Conservation (phyloP, 1,284 basidiomycete genomes). For the Leucoagaricus sp. region DNA sequence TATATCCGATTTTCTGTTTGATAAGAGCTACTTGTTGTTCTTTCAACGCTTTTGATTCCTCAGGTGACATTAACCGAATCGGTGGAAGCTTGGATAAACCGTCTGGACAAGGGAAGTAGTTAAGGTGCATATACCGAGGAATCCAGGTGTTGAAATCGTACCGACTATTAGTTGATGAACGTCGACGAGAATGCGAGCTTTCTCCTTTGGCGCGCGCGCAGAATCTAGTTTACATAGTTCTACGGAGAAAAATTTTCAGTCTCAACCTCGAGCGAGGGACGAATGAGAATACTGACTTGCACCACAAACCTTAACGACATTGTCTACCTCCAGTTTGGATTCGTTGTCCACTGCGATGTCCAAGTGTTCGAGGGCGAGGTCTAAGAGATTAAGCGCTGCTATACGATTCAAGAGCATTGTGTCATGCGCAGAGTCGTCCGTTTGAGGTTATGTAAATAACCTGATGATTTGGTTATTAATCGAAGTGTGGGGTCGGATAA, state of each 20-base stretch:
- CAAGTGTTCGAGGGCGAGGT: slow-evolving; percentile 83
- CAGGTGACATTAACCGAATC: slow-evolving; percentile 62
- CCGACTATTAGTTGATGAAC: slow-evolving; percentile 86
- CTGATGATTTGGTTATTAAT: slow-evolving; percentile 24
- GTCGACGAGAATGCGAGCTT: slow-evolving; percentile 77
- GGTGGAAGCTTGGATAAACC: slow-evolving; percentile 69
- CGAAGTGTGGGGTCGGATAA: neutral
- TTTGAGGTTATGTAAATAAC: slow-evolving; percentile 49
- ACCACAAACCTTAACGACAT: slow-evolving; percentile 74
- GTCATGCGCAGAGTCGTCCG: slow-evolving; percentile 85
- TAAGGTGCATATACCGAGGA: too few species aligned
- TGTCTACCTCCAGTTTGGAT: slow-evolving; percentile 54
- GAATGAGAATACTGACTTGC: slow-evolving; percentile 17
- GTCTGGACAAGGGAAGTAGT: too few species aligned
- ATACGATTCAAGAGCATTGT: slow-evolving; percentile 86
- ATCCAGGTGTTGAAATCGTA: slow-evolving; percentile 29
- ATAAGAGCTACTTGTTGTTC: too few species aligned
- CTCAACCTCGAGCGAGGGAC: neutral
- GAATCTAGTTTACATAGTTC: slow-evolving; percentile 72
- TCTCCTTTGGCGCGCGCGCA: slow-evolving; percentile 73
- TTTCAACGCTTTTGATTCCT: slow-evolving; percentile 27
- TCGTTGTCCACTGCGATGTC: slow-evolving; percentile 71
- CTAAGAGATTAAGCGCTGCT: slow-evolving; percentile 88
- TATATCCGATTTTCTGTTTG: too few species aligned
- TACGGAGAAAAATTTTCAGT: slow-evolving; percentile 30